Conservation (phyloP, 2,329 filamentous ascomycete genomes). For the Fusarium anguioides region DNA sequence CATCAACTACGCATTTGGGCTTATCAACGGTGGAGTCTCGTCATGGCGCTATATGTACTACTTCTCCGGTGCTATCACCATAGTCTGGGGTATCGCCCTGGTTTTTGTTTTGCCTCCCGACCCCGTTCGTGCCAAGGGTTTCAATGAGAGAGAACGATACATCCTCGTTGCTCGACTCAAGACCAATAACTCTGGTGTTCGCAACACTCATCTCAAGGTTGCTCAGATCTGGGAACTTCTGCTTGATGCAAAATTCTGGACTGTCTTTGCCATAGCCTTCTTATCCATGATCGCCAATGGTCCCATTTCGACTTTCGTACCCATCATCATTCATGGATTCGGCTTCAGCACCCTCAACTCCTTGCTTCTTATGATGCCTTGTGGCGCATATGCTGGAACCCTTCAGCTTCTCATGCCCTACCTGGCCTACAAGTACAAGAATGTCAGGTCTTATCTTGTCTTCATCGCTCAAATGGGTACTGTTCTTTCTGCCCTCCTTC, state of each 20-base stretch:
- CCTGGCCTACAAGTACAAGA: slow-evolving; percentile 52
- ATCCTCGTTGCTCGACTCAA: slow-evolving; percentile 46
- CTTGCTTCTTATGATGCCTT: slow-evolving; percentile 50
- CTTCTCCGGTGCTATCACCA: slow-evolving; percentile 51
- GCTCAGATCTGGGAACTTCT: slow-evolving; percentile 54
- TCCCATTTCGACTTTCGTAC: slow-evolving; percentile 57
- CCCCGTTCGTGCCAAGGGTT: slow-evolving; percentile 52
- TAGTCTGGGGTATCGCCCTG: slow-evolving; percentile 54
- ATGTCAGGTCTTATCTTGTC: slow-evolving; percentile 53
- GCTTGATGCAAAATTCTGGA: slow-evolving; percentile 53
- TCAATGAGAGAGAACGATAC: slow-evolving; percentile 43
- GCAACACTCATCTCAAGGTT: slow-evolving; percentile 58
- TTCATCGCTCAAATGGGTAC: slow-evolving; percentile 55
- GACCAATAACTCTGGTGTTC: slow-evolving; percentile 52
- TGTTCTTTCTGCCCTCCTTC: slow-evolving; percentile 45
- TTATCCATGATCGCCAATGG: slow-evolving; percentile 56
- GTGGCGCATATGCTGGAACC: slow-evolving; percentile 52
- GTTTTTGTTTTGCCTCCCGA: slow-evolving; percentile 54
- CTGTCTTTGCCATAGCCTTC: slow-evolving; percentile 53
- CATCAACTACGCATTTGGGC: slow-evolving; percentile 61
- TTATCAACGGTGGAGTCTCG: slow-evolving; percentile 52
- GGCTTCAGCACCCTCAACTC: slow-evolving; percentile 58
- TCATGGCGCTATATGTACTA: slow-evolving; percentile 46
- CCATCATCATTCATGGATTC: slow-evolving; percentile 58
- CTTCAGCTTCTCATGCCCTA: slow-evolving; percentile 54